phyloP scores from a whole-genome alignment of 768 basidiomycete species.

The Collybiopsis luxurians region DNA sequence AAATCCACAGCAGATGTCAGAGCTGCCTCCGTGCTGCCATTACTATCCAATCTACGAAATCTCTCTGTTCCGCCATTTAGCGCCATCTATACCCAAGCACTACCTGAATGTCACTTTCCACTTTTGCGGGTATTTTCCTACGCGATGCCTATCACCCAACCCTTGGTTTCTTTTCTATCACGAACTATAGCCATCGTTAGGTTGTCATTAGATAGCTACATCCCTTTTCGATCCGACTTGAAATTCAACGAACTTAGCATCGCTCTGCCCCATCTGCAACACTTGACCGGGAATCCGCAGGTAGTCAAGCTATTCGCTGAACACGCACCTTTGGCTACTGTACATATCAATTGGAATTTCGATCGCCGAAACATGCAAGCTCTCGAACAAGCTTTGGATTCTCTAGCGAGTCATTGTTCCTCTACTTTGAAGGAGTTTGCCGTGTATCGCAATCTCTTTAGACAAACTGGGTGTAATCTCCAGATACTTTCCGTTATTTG shows the following conservation, averaged over 20 bases:
- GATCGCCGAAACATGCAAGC: background rate
- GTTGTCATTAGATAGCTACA: background rate
- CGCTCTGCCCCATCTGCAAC: background rate
- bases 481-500: background rate
- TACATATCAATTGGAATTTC: background rate
- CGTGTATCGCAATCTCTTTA: conserved; percentile 1
- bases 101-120: background rate
- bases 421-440: background rate
- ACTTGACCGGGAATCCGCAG: background rate
- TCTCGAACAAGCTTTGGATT: background rate
- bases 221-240: background rate
- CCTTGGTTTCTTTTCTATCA: background rate
- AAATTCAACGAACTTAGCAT: background rate
- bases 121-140: background rate
- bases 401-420: background rate
- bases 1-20: background rate
- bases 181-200: background rate
- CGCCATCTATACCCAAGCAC: background rate
- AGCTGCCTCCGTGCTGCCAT: background rate
- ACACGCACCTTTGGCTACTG: background rate
- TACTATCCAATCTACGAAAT: background rate
- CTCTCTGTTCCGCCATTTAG: conserved; percentile 1
- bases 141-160: background rate
- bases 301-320: conserved; percentile 1
- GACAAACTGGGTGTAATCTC: background rate